Percentiles rank a stretch among this genome's conserved stretches.
phyloP scores from a whole-genome alignment of 2,329 filamentous ascomycete species.

The Venturia aucupariae region DNA sequence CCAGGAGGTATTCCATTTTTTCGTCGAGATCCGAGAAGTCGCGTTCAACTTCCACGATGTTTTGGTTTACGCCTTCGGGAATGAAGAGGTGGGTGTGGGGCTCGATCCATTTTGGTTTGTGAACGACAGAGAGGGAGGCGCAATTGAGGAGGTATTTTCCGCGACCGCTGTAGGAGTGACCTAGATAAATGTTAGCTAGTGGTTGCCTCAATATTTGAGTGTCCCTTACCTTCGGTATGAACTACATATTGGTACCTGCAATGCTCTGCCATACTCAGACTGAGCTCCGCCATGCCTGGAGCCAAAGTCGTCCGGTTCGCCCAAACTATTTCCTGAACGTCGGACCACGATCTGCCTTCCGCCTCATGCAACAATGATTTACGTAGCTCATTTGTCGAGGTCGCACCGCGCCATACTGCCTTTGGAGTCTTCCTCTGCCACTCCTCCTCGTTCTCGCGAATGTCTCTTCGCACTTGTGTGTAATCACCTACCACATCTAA shows the following conservation, averaged over 20 bases:
- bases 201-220: background rate
- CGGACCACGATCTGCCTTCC: slow-evolving; percentile 37
- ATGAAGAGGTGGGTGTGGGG: slow-evolving; percentile 40
- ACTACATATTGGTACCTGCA: slow-evolving; percentile 19
- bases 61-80: slow-evolving; percentile 37
- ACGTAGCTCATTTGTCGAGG: slow-evolving; percentile 29
- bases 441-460: slow-evolving; percentile 22
- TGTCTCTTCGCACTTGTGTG: slow-evolving; percentile 16
- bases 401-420: slow-evolving; percentile 41
- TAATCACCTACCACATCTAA: slow-evolving; percentile 17
- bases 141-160: slow-evolving; percentile 28
- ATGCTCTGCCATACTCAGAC: slow-evolving; percentile 20
- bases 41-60: slow-evolving; percentile 39
- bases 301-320: slow-evolving; percentile 4
- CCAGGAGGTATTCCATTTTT: slow-evolving; percentile 33
- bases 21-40: slow-evolving; percentile 33
- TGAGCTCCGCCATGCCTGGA: slow-evolving; percentile 6
- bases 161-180: slow-evolving; percentile 25
- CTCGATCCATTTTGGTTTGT: slow-evolving; percentile 40
- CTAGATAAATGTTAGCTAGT: slow-evolving; percentile 14
- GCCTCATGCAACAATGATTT: slow-evolving; percentile 31
- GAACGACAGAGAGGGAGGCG: slow-evolving; percentile 39
- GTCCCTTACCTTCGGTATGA: slow-evolving; percentile 19
- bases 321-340: slow-evolving; percentile 27
- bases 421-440: slow-evolving; percentile 33